Evolutionary conservation across 257 asterid species (phyloP).

Genomic region (Capsicum chinense): DNA sequence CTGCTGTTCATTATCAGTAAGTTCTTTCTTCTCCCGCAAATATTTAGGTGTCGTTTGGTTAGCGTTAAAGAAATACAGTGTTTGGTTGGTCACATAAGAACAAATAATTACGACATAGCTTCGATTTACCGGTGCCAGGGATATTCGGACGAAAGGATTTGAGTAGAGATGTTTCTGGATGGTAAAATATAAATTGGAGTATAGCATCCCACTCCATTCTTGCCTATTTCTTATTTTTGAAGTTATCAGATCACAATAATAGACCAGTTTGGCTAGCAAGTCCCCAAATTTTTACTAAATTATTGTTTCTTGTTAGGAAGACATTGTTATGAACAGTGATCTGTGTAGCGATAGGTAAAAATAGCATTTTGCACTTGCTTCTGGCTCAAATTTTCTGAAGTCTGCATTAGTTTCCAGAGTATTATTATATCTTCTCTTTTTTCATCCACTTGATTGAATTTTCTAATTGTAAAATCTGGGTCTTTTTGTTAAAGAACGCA

Average conservation of each 20-base stretch:
- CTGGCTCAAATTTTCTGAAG: background rate
- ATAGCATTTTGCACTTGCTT: background rate
- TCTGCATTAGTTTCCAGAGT: too few relatives aligned
- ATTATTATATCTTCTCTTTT: too few relatives aligned
- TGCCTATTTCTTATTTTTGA: background rate
- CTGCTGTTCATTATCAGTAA: too few relatives aligned
- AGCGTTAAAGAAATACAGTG: too few relatives aligned
- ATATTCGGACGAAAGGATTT: background rate
- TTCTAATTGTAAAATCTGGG: too few relatives aligned
- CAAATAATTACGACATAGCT: too few relatives aligned
- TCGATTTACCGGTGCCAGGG: too few relatives aligned
- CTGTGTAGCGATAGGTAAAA: background rate
- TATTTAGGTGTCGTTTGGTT: too few relatives aligned
- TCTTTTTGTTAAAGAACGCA: too few relatives aligned
- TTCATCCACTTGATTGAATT: too few relatives aligned
- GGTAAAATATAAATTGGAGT: background rate
- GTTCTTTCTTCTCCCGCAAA: too few relatives aligned
- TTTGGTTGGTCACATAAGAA: too few relatives aligned
- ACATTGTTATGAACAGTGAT: background rate
- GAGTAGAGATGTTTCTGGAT: constrained; percentile 22
- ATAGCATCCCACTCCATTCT: background rate
- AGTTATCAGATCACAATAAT: background rate
- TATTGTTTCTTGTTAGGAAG: background rate
- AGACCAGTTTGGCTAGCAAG: background rate
- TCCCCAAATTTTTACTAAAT: background rate